These are phyloP conservation scores for Pichia sp. DNA, from an alignment of 1,139 yeast species.

Conservation along the genomic window DNA sequence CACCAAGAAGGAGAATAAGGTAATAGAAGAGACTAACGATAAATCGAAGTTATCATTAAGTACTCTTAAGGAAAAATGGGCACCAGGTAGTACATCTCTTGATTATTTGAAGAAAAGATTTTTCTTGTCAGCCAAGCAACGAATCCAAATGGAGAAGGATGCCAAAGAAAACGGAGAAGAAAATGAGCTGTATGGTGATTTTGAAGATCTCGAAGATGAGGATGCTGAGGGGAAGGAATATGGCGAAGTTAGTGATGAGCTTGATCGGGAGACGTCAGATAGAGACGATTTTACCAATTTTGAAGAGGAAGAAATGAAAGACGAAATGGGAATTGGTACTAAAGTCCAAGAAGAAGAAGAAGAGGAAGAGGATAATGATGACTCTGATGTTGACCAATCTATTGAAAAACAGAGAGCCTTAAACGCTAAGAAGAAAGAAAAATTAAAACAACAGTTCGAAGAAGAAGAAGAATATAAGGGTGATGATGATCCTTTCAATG, in stretches of 20 bases:
- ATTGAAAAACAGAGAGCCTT: constrained; percentile 68
- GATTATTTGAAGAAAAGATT: constrained; percentile 53
- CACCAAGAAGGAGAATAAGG: constrained; percentile 42
- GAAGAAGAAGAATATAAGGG: constrained; percentile 56
- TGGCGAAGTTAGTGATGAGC: constrained; percentile 30
- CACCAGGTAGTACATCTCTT: constrained; percentile 37
- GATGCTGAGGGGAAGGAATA: constrained; percentile 34
- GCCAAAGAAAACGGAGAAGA: constrained; percentile 34
- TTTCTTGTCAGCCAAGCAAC: constrained; percentile 60
- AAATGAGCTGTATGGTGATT: constrained; percentile 58
- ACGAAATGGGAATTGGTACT: constrained; percentile 30
- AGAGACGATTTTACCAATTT: constrained; percentile 29
- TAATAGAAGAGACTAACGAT: constrained; percentile 24
- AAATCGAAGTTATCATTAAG: constrained; percentile 37
- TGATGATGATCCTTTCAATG: constrained; percentile 70
- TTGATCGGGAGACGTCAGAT: constrained; percentile 3
- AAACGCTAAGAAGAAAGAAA: constrained; percentile 87
- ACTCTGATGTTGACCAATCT: constrained; percentile 40
- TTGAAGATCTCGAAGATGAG: constrained; percentile 46
- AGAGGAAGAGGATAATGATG: constrained; percentile 27
- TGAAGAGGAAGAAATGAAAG: constrained; percentile 28
- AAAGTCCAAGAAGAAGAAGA: constrained; percentile 18
- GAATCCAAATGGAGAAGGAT: constrained; percentile 28
- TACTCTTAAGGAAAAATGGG: constrained; percentile 52
- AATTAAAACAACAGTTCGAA: constrained; percentile 81